Conservation (phyloP, 2,329 filamentous ascomycete genomes). For the Aureobasidium sp. region DNA sequence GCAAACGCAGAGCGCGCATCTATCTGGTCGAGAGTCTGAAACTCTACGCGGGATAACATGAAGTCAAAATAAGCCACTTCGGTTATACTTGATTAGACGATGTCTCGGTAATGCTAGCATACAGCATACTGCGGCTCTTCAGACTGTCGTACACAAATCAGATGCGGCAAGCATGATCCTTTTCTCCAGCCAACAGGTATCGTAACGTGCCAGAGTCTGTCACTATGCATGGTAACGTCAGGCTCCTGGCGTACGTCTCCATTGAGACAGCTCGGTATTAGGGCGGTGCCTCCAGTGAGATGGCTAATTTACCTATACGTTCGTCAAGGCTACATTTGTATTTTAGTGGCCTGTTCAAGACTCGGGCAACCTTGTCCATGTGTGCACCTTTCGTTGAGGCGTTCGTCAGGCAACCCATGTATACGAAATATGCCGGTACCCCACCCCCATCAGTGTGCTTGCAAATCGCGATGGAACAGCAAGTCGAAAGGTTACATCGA, state of each 20-base stretch:
- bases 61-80: constrained; percentile 3
- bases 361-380: neutral
- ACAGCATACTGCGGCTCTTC: neutral
- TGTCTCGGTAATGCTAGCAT: neutral
- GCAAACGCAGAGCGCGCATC: neutral
- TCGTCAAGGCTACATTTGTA: neutral
- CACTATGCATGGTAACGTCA: neutral
- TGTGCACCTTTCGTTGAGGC: neutral
- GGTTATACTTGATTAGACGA: neutral
- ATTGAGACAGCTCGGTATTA: neutral
- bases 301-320: neutral
- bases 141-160: neutral
- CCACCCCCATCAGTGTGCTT: neutral
- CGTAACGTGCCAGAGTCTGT: neutral
- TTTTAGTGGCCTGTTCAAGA: neutral
- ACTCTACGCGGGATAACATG: neutral
- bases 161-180: neutral
- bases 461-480: neutral
- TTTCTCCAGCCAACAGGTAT: neutral
- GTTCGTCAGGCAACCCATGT: constrained; percentile 1
- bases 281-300: neutral
- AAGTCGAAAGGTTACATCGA: neutral
- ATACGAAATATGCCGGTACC: neutral
- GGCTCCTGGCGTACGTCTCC: neutral
- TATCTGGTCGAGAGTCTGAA: neutral